Percentiles rank a stretch among this genome's conserved stretches.
Evolutionary conservation across 768 basidiomycete species (phyloP).

Genomic region (Dioszegia aurantiaca): DNA sequence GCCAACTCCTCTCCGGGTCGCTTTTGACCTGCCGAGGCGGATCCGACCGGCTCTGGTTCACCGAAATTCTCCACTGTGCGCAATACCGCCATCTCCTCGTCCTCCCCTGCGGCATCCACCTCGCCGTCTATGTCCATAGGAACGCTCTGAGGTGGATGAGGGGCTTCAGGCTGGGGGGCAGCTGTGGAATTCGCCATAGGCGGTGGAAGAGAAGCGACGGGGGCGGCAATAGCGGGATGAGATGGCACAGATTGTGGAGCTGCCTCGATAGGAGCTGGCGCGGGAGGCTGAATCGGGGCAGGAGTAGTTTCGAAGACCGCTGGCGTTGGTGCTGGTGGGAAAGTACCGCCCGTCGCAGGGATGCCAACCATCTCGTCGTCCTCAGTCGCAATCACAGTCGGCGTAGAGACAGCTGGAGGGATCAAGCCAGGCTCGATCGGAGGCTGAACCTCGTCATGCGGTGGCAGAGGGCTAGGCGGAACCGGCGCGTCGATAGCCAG

Average conservation of each 20-base stretch:
- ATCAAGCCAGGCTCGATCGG: conserved; percentile 24
- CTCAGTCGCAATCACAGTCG: conserved; percentile 34
- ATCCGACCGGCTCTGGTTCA: neutral
- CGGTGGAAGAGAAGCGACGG: conserved; percentile 5
- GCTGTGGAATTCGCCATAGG: conserved; percentile 45
- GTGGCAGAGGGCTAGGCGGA: conserved; percentile 33
- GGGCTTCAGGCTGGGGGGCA: conserved; percentile 39
- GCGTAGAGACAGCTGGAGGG: conserved; percentile 39
- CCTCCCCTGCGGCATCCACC: conserved; percentile 13
- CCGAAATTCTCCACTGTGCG: neutral
- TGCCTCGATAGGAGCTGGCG: neutral
- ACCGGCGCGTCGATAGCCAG: conserved; percentile 42
- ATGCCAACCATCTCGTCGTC: conserved; percentile 8
- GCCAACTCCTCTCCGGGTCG: conserved; percentile 36
- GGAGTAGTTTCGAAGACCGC: conserved; percentile 4
- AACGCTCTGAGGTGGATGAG: conserved; percentile 5
- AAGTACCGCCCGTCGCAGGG: neutral
- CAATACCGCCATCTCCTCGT: conserved; percentile 1
- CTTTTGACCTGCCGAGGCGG: conserved; percentile 32
- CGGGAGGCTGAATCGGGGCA: conserved; percentile 11
- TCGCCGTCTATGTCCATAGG: conserved; percentile 39
- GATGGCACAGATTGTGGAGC: neutral
- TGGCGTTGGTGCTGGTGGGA: neutral
- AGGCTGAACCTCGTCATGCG: conserved; percentile 36
- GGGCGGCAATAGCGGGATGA: conserved; percentile 30